phyloP scores from a whole-genome alignment of 73 alveolate genomes.

The Halteria grandinella region DNA sequence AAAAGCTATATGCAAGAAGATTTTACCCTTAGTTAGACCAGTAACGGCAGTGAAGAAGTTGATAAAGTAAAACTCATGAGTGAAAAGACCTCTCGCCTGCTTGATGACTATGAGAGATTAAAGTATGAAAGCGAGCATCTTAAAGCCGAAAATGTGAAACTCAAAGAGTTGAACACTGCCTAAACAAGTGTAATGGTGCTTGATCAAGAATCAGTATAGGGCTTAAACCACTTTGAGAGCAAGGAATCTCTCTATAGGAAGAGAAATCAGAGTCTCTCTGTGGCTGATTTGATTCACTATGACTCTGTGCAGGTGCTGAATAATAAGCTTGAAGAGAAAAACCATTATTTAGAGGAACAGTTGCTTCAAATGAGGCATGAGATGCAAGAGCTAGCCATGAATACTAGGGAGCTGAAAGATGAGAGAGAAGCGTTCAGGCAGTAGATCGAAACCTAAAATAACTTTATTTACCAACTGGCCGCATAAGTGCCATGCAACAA shows the following conservation, averaged over 20 bases:
- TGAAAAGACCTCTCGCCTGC: conserved; percentile 4
- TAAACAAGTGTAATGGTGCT: background rate
- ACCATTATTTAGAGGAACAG: background rate
- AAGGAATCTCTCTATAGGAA: background rate
- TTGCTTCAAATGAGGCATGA: background rate
- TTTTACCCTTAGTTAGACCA: background rate
- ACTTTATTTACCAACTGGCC: too few species aligned
- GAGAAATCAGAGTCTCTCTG: conserved; percentile 9
- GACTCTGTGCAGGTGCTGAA: conserved; percentile 26
- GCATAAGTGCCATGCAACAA: too few species aligned
- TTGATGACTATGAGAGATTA: conserved; percentile 43
- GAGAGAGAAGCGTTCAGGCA: conserved; percentile 34
- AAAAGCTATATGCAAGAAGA: too few species aligned
- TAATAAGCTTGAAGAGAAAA: conserved; percentile 24
- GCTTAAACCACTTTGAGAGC: too few species aligned
- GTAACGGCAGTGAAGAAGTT: background rate
- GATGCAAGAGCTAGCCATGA: background rate
- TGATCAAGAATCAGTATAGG: too few species aligned
- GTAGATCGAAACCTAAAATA: background rate
- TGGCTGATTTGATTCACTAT: conserved; percentile 16
- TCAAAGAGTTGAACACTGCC: background rate
- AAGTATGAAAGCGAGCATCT: conserved; percentile 23
- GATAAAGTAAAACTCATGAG: too few species aligned
- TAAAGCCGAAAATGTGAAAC: conserved; percentile 2
- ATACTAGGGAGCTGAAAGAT: conserved; percentile 13